Percentiles rank a stretch among this genome's conserved stretches.
These are phyloP conservation scores for Aspergillus steynii DNA, from an alignment of 495 filamentous ascomycete genomes.

Conservation along the genomic window DNA sequence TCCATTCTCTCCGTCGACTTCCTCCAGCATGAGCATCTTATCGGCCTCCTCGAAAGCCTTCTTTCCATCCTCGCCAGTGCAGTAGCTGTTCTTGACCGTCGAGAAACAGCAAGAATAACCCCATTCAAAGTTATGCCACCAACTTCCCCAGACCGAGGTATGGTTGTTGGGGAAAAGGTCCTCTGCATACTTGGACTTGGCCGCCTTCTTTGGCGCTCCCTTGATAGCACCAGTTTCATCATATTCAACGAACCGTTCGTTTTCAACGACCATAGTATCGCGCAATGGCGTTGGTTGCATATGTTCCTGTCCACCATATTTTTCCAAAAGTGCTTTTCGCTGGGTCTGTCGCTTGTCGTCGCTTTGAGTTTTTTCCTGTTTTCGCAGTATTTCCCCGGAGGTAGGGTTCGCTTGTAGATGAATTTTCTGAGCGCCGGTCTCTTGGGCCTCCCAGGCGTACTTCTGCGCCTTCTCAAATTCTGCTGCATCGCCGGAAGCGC, in stretches of 20 bases:
- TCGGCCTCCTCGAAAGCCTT: conserved; percentile 68
- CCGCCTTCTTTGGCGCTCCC: conserved; percentile 71
- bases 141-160: conserved; percentile 91
- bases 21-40: conserved; percentile 49
- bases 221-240: conserved; percentile 88
- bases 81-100: conserved; percentile 92
- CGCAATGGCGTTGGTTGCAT: conserved; percentile 62
- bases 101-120: conserved; percentile 97
- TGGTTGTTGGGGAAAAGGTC: conserved; percentile 90
- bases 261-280: conserved; percentile 69
- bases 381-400: conserved; percentile 78
- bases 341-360: conserved; percentile 67
- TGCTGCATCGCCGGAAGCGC: conserved; percentile 86
- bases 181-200: conserved; percentile 87
- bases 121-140: conserved; percentile 96
- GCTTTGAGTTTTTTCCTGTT: conserved; percentile 71
- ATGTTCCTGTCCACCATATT: conserved; percentile 78
- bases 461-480: conserved; percentile 89
- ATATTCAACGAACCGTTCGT: conserved; percentile 92
- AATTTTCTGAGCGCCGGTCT: conserved; percentile 69
- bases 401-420: conserved; percentile 97
- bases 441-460: conserved; percentile 95
- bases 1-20: conserved; percentile 35
- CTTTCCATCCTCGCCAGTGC: conserved; percentile 86
- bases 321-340: conserved; percentile 72